Conservation (phyloP, 768 basidiomycete species). For the Boletus vermiculosoides region DNA sequence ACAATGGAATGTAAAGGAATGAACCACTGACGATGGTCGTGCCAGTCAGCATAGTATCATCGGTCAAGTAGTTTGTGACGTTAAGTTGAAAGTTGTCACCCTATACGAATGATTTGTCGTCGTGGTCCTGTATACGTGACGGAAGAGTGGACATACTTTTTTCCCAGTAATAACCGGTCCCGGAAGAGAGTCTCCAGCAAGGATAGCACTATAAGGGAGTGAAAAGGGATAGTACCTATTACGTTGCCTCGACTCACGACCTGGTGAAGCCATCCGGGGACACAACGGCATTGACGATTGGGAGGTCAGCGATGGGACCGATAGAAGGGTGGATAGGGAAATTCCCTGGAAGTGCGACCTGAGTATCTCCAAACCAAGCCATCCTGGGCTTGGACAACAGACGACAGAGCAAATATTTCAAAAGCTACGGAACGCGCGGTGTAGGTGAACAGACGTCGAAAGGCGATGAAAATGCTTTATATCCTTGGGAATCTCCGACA, state of each 20-base stretch:
- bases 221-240: background rate
- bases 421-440: background rate
- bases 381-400: background rate
- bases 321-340: slow-evolving; percentile 8
- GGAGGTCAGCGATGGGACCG: slow-evolving; percentile 25
- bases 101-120: background rate
- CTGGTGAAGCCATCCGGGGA: slow-evolving; percentile 39
- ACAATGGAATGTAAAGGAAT: background rate
- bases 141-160: slow-evolving; percentile 24
- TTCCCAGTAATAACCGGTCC: slow-evolving; percentile 39
- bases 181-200: slow-evolving; percentile 39
- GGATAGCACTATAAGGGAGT: slow-evolving; percentile 28
- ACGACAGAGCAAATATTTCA: background rate
- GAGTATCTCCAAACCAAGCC: slow-evolving; percentile 5
- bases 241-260: slow-evolving; percentile 15
- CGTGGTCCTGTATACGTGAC: background rate
- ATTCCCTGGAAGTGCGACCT: slow-evolving; percentile 1
- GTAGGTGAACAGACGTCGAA: background rate
- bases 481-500: background rate
- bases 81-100: slow-evolving; percentile 19
- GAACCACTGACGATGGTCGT: slow-evolving; percentile 17
- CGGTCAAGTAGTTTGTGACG: slow-evolving; percentile 16
- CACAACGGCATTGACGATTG: slow-evolving; percentile 18
- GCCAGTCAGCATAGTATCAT: slow-evolving; percentile 18
- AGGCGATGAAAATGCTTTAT: background rate